A percentile compares a stretch with the other conserved stretches of the same genome.
Conservation (phyloP, 2,329 filamentous ascomycete genomes). For the Curvularia eragrostidis region DNA sequence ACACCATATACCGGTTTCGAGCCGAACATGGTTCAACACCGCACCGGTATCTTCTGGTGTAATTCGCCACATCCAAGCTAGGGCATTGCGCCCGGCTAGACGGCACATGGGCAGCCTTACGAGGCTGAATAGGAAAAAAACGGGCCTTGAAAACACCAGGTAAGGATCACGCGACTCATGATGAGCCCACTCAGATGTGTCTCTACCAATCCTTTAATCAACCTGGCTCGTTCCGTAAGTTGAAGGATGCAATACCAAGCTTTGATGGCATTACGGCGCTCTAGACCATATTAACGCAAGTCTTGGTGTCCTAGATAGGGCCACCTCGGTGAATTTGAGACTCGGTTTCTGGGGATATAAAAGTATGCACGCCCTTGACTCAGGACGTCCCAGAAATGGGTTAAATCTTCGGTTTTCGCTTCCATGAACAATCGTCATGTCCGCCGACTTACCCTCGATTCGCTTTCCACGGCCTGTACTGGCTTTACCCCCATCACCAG, state of each 20-base stretch:
- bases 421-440: conserved; percentile 5
- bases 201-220: conserved; percentile 7
- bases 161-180: conserved; percentile 9
- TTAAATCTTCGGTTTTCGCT: neutral
- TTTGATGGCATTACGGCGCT: conserved; percentile 6
- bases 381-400: neutral
- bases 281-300: neutral
- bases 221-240: neutral
- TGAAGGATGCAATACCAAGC: conserved; percentile 6
- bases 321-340: neutral
- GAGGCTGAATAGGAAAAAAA: neutral
- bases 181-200: neutral
- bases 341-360: neutral
- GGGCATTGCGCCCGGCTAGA: neutral
- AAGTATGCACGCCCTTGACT: neutral
- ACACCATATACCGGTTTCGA: neutral
- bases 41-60: neutral
- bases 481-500: conserved; percentile 2
- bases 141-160: neutral
- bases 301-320: conserved; percentile 9
- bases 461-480: conserved; percentile 1
- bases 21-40: neutral
- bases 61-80: neutral
- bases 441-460: neutral
- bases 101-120: conserved; percentile 5